These are phyloP conservation scores for Geosmithia morbida DNA, from an alignment of 2,329 filamentous ascomycete species.

Conservation along the genomic window DNA sequence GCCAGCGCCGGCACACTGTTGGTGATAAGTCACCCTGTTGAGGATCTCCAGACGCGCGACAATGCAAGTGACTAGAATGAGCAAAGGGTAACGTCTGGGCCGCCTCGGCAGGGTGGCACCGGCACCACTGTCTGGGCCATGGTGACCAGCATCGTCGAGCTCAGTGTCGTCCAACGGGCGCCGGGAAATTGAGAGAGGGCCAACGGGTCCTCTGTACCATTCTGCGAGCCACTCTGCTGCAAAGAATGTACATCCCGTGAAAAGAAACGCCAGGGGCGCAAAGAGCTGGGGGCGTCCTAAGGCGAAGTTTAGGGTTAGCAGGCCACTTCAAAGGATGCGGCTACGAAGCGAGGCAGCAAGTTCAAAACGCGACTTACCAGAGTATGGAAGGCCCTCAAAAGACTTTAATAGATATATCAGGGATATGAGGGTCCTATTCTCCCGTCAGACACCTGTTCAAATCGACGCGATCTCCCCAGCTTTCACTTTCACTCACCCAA, in stretches of 20 bases:
- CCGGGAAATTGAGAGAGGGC: conserved; percentile 23
- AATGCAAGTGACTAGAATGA: conserved; percentile 26
- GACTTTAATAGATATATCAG: conserved; percentile 32
- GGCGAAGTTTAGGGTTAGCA: not conserved
- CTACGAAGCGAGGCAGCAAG: not conserved
- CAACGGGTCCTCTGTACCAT: conserved; percentile 31
- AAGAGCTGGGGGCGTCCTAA: conserved; percentile 34
- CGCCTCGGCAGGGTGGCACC: conserved; percentile 24
- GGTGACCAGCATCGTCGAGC: conserved; percentile 8
- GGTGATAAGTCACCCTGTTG: conserved; percentile 26
- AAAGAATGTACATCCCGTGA: conserved; percentile 27
- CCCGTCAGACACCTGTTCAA: not conserved
- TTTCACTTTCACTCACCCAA: not conserved
- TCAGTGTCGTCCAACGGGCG: conserved; percentile 6
- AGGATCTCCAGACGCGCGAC: conserved; percentile 32
- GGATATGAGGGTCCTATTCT: conserved; percentile 26
- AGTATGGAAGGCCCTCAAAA: conserved; percentile 31
- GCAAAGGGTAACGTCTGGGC: conserved; percentile 30
- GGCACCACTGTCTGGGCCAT: conserved; percentile 17
- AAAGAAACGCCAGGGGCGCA: conserved; percentile 27
- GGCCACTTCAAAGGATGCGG: not conserved
- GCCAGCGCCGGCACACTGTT: conserved; percentile 35
- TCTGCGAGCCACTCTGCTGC: conserved; percentile 24
- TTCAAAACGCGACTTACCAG: conserved; percentile 18
- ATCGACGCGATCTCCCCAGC: not conserved